phyloP scores from a whole-genome alignment of 2,329 filamentous ascomycete species.

The Penicillium janthinellum region DNA sequence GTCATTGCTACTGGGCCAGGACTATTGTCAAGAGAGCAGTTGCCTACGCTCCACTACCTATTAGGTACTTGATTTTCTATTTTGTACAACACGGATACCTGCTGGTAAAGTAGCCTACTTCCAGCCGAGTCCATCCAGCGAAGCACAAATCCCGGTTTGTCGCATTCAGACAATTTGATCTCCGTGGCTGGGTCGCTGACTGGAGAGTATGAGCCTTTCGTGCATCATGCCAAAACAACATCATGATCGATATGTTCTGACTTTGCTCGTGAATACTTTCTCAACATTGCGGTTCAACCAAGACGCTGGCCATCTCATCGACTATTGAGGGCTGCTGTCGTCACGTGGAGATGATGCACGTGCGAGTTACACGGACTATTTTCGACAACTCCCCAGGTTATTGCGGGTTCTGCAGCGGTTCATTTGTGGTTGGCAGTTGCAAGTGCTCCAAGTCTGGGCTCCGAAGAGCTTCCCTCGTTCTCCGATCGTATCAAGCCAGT shows the following conservation, averaged over 20 bases:
- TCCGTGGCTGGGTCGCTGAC: background rate
- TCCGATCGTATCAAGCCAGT: background rate
- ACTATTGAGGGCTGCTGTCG: background rate
- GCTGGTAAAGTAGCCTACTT: background rate
- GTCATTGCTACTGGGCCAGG: background rate
- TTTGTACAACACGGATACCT: background rate
- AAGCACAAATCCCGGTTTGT: background rate
- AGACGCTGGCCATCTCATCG: background rate
- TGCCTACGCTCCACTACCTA: background rate
- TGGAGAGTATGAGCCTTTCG: background rate
- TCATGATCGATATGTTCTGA: background rate
- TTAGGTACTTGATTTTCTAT: background rate
- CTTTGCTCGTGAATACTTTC: background rate
- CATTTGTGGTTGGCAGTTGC: background rate
- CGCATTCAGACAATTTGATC: background rate
- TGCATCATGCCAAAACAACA: background rate
- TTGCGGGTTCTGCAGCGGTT: background rate
- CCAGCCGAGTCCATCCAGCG: too few relatives aligned
- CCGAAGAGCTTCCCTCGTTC: background rate
- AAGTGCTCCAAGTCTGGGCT: background rate
- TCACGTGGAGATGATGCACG: slow-evolving; percentile 5
- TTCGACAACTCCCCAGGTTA: background rate
- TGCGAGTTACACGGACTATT: background rate
- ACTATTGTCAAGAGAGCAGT: background rate
- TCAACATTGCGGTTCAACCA: background rate